A percentile compares a stretch with the other conserved stretches of the same genome.
phyloP scores from a whole-genome alignment of 2,329 filamentous ascomycete genomes.

The Fusarium graminum region DNA sequence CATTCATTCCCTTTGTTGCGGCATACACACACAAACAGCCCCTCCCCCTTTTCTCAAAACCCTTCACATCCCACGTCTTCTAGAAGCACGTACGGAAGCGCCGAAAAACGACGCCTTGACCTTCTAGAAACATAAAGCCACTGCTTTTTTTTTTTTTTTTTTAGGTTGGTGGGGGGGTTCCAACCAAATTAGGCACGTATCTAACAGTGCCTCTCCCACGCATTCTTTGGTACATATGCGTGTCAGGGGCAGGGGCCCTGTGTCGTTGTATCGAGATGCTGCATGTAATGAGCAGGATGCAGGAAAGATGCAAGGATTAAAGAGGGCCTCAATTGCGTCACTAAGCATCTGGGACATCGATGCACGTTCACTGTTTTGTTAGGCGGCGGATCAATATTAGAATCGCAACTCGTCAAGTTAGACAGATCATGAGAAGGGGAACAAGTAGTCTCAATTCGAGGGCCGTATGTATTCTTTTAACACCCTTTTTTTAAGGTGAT shows the following conservation, averaged over 20 bases:
- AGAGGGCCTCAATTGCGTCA: slow-evolving; percentile 23
- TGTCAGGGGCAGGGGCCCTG: slow-evolving; percentile 13
- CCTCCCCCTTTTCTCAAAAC: neutral
- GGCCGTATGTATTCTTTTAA: slow-evolving; percentile 25
- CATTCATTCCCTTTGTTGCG: neutral
- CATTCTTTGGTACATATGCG: slow-evolving; percentile 12
- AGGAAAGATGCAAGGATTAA: slow-evolving; percentile 15
- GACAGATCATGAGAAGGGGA: neutral
- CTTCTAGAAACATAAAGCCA: slow-evolving; percentile 30
- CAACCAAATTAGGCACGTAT: neutral
- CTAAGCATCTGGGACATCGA: neutral
- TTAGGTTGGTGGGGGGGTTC: slow-evolving; percentile 1
- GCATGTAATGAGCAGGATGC: slow-evolving; percentile 27
- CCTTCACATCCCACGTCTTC: slow-evolving; percentile 15
- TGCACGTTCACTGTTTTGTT: neutral
- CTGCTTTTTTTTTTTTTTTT: no score
- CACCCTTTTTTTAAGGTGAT: neutral
- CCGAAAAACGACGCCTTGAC: slow-evolving; percentile 16
- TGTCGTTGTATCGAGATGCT: slow-evolving; percentile 23
- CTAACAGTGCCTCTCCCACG: slow-evolving; percentile 8
- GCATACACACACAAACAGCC: neutral
- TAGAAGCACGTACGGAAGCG: slow-evolving; percentile 23
- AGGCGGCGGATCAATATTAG: no score
- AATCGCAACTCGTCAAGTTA: no score
- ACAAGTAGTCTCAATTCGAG: neutral